phyloP scores from a whole-genome alignment of 2,329 filamentous ascomycete species.

The Cladophialophora immunda region DNA sequence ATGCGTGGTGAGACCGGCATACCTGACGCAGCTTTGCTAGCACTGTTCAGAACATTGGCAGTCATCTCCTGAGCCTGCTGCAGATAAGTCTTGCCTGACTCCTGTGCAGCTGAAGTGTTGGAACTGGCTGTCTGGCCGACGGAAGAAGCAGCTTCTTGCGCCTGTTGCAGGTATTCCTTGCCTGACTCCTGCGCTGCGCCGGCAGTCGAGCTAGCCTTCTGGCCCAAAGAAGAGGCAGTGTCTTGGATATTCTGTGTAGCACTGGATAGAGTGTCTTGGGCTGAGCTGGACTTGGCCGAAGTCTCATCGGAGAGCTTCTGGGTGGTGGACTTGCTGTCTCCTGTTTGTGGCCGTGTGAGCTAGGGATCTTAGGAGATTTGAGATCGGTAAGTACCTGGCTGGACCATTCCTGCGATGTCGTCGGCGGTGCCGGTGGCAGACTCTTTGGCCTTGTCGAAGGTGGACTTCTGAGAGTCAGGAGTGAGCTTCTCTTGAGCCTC shows the following conservation, averaged over 20 bases:
- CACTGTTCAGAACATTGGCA: constrained; percentile 38
- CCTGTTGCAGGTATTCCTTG: constrained; percentile 20
- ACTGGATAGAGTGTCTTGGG: constrained; percentile 26
- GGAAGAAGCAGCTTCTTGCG: constrained; percentile 24
- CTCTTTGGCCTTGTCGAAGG: constrained; percentile 67
- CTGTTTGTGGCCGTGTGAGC: constrained; percentile 42
- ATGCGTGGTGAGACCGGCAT: not conserved
- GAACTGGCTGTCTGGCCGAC: constrained; percentile 16
- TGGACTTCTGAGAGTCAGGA: constrained; percentile 69
- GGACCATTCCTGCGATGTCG: constrained; percentile 55
- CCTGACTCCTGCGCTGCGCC: constrained; percentile 26
- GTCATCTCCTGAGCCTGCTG: constrained; percentile 37
- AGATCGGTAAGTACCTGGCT: constrained; percentile 45
- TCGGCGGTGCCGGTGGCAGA: constrained; percentile 63
- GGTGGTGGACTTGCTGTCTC: constrained; percentile 62
- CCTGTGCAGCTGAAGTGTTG: constrained; percentile 21
- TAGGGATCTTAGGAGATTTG: too few relatives aligned
- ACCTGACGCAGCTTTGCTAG: constrained; percentile 37
- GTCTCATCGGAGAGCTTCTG: constrained; percentile 60
- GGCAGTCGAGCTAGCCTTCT: constrained; percentile 25
- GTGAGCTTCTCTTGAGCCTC: constrained; percentile 65
- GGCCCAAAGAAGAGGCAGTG: constrained; percentile 22
- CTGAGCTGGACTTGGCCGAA: constrained; percentile 21
- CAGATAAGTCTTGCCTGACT: constrained; percentile 28
- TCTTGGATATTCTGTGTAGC: constrained; percentile 29